Conservation (phyloP, 352 stramenopile species). For the Aphanomyces invadans region DNA sequence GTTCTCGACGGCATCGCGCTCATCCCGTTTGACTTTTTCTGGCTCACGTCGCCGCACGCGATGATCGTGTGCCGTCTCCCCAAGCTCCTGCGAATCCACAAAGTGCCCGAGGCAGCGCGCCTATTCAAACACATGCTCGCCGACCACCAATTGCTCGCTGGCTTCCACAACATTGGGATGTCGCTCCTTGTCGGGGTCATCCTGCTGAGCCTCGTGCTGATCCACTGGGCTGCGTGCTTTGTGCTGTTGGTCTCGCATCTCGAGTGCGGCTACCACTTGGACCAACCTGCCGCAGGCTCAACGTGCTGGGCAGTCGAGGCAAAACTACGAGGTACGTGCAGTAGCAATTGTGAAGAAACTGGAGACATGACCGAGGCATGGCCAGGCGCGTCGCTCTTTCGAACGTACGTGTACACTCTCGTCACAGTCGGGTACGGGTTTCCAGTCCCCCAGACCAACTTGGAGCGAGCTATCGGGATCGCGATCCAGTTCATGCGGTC, state of each 20-base stretch:
- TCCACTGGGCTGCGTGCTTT: constrained; percentile 9
- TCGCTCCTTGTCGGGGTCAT: not conserved
- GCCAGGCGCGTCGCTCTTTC: constrained; percentile 6
- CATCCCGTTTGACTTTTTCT: not conserved
- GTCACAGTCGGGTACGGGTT: constrained; percentile 8
- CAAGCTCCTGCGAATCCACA: not conserved
- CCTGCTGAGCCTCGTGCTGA: not conserved
- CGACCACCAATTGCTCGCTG: not conserved
- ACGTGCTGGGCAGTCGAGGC: not conserved
- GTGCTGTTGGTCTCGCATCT: constrained; percentile 2
- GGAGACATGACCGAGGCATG: too few relatives aligned
- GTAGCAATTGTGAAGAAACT: too few relatives aligned
- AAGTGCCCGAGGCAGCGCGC: not conserved
- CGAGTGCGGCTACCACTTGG: constrained; percentile 17
- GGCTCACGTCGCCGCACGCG: not conserved
- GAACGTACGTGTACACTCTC: constrained; percentile 5
- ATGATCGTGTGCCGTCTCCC: not conserved
- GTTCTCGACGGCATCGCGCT: not conserved
- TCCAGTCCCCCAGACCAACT: constrained; percentile 2
- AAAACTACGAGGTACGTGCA: not conserved
- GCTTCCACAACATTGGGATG: constrained; percentile 20
- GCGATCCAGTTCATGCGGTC: constrained; percentile 7
- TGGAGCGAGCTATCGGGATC: constrained; percentile 1
- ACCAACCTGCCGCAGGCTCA: not conserved
- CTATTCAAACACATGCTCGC: constrained; percentile 2